Evolutionary conservation across 2,329 filamentous ascomycete species (phyloP).

Genomic region (Talaromyces sp.): DNA sequence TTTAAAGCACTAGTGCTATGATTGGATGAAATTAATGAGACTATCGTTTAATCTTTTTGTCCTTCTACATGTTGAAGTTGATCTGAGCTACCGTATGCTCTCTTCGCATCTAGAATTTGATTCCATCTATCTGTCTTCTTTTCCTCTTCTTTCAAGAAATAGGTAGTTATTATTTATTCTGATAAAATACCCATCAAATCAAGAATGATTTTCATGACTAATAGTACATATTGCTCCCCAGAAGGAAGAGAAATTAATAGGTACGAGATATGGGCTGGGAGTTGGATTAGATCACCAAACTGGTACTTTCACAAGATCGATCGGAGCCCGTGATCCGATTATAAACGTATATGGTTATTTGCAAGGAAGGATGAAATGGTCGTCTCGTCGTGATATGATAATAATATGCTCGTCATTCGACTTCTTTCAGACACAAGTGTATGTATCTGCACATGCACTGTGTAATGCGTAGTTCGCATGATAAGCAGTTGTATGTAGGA

Average conservation of each 20-base stretch:
- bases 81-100: background rate
- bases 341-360: background rate
- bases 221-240: background rate
- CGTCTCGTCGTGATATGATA: background rate
- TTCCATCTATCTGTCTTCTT: background rate
- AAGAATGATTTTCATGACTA: background rate
- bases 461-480: background rate
- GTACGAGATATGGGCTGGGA: background rate
- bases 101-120: background rate
- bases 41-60: background rate
- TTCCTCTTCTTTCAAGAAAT: background rate
- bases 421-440: background rate
- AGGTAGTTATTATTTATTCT: background rate
- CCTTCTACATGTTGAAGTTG: background rate
- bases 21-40: constrained; percentile 9
- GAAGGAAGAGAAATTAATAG: background rate
- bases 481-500: background rate
- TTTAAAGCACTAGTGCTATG: background rate
- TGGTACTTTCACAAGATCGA: too few relatives aligned
- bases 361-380: background rate
- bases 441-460: background rate
- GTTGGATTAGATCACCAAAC: too few relatives aligned
- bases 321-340: too few relatives aligned
- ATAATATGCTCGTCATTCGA: background rate
- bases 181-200: background rate